Conservation (phyloP, 2,329 filamentous ascomycete genomes). For the Fusarium kyushuense region DNA sequence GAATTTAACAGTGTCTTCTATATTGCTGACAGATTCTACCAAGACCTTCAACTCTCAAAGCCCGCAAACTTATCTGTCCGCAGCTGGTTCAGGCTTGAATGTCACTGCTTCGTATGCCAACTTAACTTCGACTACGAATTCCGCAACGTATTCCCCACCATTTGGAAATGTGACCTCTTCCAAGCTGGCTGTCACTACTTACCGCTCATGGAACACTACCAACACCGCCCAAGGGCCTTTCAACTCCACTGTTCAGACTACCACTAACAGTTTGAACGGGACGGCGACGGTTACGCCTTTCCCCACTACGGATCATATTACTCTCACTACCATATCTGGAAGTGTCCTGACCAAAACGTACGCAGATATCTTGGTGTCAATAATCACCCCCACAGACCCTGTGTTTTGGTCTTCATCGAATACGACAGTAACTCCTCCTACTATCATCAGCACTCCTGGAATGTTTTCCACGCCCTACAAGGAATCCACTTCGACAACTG, state of each 20-base stretch:
- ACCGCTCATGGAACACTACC: slow-evolving; percentile 11
- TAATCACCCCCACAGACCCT: slow-evolving; percentile 16
- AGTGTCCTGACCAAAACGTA: slow-evolving; percentile 3
- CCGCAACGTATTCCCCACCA: slow-evolving; percentile 1
- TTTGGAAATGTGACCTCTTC: slow-evolving; percentile 14
- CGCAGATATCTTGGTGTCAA: slow-evolving; percentile 9
- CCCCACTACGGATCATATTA: slow-evolving; percentile 22
- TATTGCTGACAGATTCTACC: not conserved
- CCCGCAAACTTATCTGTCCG: slow-evolving; percentile 1
- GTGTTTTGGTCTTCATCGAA: slow-evolving; percentile 29
- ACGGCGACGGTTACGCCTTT: slow-evolving; percentile 9
- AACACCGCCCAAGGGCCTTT: slow-evolving; percentile 9
- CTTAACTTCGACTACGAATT: slow-evolving; percentile 22
- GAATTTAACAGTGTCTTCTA: slow-evolving; percentile 14
- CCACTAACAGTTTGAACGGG: not conserved
- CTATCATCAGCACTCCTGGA: not conserved
- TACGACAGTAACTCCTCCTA: slow-evolving; percentile 19
- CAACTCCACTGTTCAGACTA: slow-evolving; percentile 16
- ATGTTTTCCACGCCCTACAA: slow-evolving; percentile 1
- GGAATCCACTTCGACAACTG: slow-evolving; percentile 3
- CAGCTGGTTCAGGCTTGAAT: slow-evolving; percentile 14
- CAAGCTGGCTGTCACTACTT: slow-evolving; percentile 7
- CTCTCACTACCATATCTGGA: slow-evolving; percentile 8
- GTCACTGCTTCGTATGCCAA: slow-evolving; percentile 35
- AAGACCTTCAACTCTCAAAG: not conserved